A percentile compares a stretch with the other conserved stretches of the same genome.
Evolutionary conservation across 2,329 filamentous ascomycete genomes (phyloP).

Genomic region (Periconia sp.): DNA sequence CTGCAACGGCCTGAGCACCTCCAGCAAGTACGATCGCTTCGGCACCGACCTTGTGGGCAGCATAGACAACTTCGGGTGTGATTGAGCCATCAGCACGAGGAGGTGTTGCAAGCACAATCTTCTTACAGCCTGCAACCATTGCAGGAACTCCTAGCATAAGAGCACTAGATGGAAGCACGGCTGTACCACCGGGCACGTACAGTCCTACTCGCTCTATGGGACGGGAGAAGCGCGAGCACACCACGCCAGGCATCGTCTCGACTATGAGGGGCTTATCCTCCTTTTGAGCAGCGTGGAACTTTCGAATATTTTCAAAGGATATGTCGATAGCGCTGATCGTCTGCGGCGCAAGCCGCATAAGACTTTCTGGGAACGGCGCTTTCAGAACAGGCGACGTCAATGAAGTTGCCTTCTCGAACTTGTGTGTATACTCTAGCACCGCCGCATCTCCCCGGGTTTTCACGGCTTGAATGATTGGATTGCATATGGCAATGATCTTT

Average conservation of each 20-base stretch:
- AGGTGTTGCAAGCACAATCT: conserved; percentile 91
- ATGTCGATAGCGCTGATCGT: conserved; percentile 91
- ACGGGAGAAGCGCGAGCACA: conserved; percentile 90
- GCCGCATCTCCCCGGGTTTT: conserved; percentile 84
- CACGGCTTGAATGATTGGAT: conserved; percentile 89
- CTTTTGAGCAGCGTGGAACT: conserved; percentile 91
- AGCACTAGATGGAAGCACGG: conserved; percentile 94
- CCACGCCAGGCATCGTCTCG: conserved; percentile 96
- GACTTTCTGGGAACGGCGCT: conserved; percentile 81
- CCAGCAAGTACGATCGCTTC: conserved; percentile 95
- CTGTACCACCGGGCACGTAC: conserved; percentile 94
- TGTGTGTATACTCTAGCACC: conserved; percentile 91
- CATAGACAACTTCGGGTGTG: conserved; percentile 96
- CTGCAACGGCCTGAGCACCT: conserved; percentile 92
- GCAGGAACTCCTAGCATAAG: conserved; percentile 98
- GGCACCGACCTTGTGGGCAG: conserved; percentile 94
- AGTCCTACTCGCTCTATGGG: conserved; percentile 96
- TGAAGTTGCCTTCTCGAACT: conserved; percentile 95
- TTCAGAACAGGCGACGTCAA: conserved; percentile 86
- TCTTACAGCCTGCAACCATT: conserved; percentile 95
- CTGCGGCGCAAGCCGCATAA: conserved; percentile 86
- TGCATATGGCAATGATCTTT: conserved; percentile 86
- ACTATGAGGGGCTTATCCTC: conserved; percentile 82
- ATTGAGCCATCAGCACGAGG: conserved; percentile 87
- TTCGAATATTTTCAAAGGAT: conserved; percentile 91